Percentiles rank a stretch among this genome's conserved stretches.
phyloP scores from a whole-genome alignment of 169 alveolate species.

The Eimeria sp. region DNA sequence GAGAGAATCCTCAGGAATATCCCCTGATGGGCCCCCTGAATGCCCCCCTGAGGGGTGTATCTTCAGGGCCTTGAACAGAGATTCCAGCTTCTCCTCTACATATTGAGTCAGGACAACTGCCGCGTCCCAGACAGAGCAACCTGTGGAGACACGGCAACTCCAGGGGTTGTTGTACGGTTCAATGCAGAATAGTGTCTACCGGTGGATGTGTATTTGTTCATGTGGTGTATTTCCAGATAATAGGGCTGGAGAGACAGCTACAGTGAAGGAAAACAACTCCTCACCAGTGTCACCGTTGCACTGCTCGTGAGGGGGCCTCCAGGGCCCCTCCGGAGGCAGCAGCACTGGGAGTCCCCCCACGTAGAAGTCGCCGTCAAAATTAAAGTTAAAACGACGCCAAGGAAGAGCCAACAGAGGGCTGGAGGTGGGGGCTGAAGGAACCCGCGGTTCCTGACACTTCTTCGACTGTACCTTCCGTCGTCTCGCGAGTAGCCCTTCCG shows the following conservation, averaged over 20 bases:
- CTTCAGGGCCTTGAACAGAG: background rate
- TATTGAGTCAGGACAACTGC: background rate
- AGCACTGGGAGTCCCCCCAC: constrained; percentile 15
- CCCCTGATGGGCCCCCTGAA: background rate
- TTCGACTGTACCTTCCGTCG: background rate
- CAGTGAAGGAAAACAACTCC: background rate
- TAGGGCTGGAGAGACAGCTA: too few relatives aligned
- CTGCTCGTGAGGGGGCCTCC: constrained; percentile 49
- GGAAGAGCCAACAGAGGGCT: constrained; percentile 26
- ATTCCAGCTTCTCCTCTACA: background rate
- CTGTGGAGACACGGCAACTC: background rate
- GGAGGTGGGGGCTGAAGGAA: too few relatives aligned
- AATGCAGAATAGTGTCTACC: too few relatives aligned
- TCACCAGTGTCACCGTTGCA: constrained; percentile 42
- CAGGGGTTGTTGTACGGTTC: background rate
- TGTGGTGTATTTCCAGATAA: too few relatives aligned
- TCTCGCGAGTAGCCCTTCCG: background rate
- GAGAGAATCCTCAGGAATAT: background rate
- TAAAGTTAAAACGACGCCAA: constrained; percentile 10
- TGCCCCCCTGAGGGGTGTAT: background rate
- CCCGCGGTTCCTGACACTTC: too few relatives aligned
- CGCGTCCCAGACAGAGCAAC: constrained; percentile 62
- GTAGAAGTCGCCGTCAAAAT: constrained; percentile 1
- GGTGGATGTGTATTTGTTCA: too few relatives aligned
- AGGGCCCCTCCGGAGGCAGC: constrained; percentile 30